A percentile compares a stretch with the other conserved stretches of the same genome.
Evolutionary conservation across 306 rosid species (phyloP).

Genomic region (Cucurbita ficifolia): DNA sequence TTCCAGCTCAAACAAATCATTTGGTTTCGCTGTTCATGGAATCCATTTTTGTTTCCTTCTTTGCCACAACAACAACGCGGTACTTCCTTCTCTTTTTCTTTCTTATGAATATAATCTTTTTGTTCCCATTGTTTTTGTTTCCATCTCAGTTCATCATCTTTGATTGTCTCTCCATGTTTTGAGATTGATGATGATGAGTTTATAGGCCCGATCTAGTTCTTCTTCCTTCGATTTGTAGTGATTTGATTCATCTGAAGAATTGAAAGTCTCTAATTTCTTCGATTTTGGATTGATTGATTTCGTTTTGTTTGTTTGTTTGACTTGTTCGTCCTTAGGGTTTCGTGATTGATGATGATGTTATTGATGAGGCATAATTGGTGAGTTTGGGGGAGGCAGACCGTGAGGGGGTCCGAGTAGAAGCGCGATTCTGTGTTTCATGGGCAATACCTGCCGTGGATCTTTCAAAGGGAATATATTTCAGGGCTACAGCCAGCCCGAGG

Average conservation of each 20-base stretch:
- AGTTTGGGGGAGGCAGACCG: slow-evolving; percentile 17
- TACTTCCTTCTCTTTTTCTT: not conserved
- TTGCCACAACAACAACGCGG: not conserved
- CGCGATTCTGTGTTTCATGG: slow-evolving; percentile 37
- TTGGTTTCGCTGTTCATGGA: slow-evolving; percentile 5
- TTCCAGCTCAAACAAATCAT: not conserved
- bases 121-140: not conserved
- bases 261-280: not conserved
- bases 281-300: not conserved
- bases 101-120: not conserved
- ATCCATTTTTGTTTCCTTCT: slow-evolving; percentile 1
- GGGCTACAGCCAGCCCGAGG: slow-evolving; percentile 48
- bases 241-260: not conserved
- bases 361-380: slow-evolving; percentile 24
- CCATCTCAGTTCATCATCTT: not conserved
- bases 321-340: not conserved
- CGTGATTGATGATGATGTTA: not conserved
- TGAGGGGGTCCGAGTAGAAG: not conserved
- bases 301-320: not conserved
- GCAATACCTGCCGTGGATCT: slow-evolving; percentile 91
- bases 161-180: not conserved
- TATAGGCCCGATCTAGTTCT: not conserved
- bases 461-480: slow-evolving; percentile 45
- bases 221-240: not conserved
- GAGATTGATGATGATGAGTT: not conserved